A percentile compares a stretch with the other conserved stretches of the same genome.
These are phyloP conservation scores for Fusarium coffeatum DNA, from an alignment of 2,329 filamentous ascomycete species.

Conservation along the genomic window DNA sequence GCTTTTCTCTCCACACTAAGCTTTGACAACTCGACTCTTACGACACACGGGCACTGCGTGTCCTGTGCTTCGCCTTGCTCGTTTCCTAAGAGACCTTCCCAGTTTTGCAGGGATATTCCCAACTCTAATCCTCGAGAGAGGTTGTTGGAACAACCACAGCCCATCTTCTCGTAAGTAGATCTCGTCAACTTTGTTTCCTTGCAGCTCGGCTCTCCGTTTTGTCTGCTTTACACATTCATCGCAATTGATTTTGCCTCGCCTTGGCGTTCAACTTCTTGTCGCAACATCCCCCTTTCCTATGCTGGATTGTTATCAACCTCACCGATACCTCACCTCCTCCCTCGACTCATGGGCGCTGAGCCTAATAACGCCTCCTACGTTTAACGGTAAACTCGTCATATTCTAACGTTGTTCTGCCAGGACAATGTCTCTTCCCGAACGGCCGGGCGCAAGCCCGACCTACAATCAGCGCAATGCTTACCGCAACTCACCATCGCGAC, in stretches of 20 bases:
- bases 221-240: conserved; percentile 8
- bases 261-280: conserved; percentile 23
- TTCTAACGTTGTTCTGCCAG: conserved; percentile 48
- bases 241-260: conserved; percentile 11
- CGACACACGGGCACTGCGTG: conserved; percentile 31
- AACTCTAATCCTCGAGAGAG: conserved; percentile 39
- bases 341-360: conserved; percentile 23
- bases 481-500: conserved; percentile 75
- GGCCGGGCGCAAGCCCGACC: conserved; percentile 72
- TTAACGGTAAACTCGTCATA: conserved; percentile 2
- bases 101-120: conserved; percentile 45
- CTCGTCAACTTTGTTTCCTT: conserved; percentile 16
- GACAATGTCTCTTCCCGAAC: conserved; percentile 71
- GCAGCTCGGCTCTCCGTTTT: conserved; percentile 9
- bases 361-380: conserved; percentile 7
- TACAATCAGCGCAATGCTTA: conserved; percentile 73
- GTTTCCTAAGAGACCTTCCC: conserved; percentile 46
- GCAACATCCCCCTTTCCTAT: conserved; percentile 22
- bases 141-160: conserved; percentile 44
- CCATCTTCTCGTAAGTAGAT: conserved; percentile 43
- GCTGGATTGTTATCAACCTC: conserved; percentile 35
- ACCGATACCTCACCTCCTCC: conserved; percentile 21
- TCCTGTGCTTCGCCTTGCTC: conserved; percentile 33
- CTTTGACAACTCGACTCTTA: conserved; percentile 29
- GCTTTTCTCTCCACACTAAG: conserved; percentile 34